Evolutionary conservation across 495 filamentous ascomycete genomes (phyloP).

Genomic region (Hypomontagnella submonticulosa): DNA sequence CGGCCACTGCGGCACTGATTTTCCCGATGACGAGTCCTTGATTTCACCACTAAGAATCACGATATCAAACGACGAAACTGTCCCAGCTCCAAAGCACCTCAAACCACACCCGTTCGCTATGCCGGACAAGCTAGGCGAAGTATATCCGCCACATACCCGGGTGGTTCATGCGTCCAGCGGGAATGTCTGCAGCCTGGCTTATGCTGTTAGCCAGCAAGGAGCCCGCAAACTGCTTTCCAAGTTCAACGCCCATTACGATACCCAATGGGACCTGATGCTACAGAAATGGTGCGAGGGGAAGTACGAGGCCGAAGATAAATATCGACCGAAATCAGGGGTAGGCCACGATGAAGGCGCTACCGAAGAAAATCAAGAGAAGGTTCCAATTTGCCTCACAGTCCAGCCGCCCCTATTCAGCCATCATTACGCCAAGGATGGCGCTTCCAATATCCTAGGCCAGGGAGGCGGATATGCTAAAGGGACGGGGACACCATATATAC

Average conservation of each 20-base stretch:
- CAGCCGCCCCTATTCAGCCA: slow-evolving; percentile 62
- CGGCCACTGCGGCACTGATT: slow-evolving; percentile 60
- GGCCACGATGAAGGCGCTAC: neutral
- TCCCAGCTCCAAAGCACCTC: slow-evolving; percentile 53
- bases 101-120: slow-evolving; percentile 59
- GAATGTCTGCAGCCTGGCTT: slow-evolving; percentile 59
- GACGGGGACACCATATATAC: slow-evolving; percentile 57
- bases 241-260: slow-evolving; percentile 52
- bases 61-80: slow-evolving; percentile 52
- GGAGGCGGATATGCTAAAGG: slow-evolving; percentile 57
- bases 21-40: slow-evolving; percentile 40
- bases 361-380: neutral
- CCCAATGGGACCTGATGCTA: slow-evolving; percentile 59
- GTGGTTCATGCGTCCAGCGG: slow-evolving; percentile 55
- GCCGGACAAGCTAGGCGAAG: slow-evolving; percentile 49
- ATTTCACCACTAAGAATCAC: slow-evolving; percentile 46
- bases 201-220: slow-evolving; percentile 57
- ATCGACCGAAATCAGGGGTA: neutral
- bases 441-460: slow-evolving; percentile 57
- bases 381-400: slow-evolving; percentile 55
- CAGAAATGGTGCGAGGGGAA: slow-evolving; percentile 58
- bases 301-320: slow-evolving; percentile 12
- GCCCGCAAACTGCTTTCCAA: slow-evolving; percentile 56
- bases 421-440: slow-evolving; percentile 51
- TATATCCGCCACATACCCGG: slow-evolving; percentile 56